Evolutionary conservation across 352 stramenopile species (phyloP).

Genomic region (Pythium brassicae): DNA sequence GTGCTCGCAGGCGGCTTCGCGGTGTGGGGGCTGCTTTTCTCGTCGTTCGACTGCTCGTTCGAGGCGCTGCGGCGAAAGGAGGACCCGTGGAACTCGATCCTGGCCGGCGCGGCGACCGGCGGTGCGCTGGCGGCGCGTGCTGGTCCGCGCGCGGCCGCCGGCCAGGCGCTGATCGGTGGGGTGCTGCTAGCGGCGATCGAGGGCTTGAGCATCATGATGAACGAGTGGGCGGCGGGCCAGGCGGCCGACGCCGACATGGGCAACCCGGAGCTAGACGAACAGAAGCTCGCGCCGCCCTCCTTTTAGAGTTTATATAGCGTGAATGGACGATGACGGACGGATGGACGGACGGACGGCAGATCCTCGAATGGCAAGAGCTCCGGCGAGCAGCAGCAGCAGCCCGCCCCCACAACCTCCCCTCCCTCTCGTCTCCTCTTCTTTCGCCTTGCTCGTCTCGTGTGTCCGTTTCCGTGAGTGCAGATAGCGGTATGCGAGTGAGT

Average conservation of each 20-base stretch:
- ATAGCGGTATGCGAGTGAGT: too few species aligned
- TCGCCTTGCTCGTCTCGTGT: background rate
- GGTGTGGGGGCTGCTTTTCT: slow-evolving; percentile 97
- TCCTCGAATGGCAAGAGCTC: slow-evolving; percentile 9
- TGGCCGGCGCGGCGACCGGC: slow-evolving; percentile 95
- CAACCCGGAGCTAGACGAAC: slow-evolving; percentile 67
- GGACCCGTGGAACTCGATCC: slow-evolving; percentile 99
- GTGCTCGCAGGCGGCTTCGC: slow-evolving; percentile 92
- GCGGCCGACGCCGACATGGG: slow-evolving; percentile 45
- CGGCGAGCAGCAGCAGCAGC: background rate
- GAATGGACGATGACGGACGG: slow-evolving; percentile 6
- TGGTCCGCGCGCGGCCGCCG: slow-evolving; percentile 90
- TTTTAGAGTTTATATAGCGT: slow-evolving; percentile 47
- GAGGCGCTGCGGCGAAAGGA: slow-evolving; percentile 97
- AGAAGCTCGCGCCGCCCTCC: slow-evolving; percentile 81
- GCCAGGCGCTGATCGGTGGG: slow-evolving; percentile 93
- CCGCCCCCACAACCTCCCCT: background rate
- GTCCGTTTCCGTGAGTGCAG: background rate
- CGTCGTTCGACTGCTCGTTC: slow-evolving; percentile 97
- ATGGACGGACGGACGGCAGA: background rate
- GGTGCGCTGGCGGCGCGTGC: slow-evolving; percentile 94
- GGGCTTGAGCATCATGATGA: slow-evolving; percentile 95
- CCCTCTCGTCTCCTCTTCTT: background rate
- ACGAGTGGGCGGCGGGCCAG: slow-evolving; percentile 78
- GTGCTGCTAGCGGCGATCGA: slow-evolving; percentile 96